Evolutionary conservation across 331 rosid species (phyloP), one percentile per base, ranked within the genome.

Genomic region (Quercus tomentella): DNA sequence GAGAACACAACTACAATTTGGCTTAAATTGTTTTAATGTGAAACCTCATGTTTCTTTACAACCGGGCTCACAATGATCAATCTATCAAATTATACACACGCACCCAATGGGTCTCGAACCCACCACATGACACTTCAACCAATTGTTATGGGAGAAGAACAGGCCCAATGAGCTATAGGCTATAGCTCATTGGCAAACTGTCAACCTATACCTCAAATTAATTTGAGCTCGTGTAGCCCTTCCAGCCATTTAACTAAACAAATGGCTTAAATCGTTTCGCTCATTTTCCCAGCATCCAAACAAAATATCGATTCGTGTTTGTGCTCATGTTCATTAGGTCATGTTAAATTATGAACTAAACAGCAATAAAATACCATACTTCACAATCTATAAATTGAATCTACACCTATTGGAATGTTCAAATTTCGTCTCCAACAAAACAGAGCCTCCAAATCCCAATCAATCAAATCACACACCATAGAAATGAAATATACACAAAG

Each of bases 361-460:
- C 54, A 49, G 54, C 54, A 49, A 49, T 4, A 0, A 49, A 49
- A 14, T 49, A 14, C 15, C 18, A 49, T 49, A 49, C 14, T 49
- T 49, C 17, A 49, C 12, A 33, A 4, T 35, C 2, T 9, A 11
- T 35, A 10, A 20, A 4, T 30, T 17, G 33, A 61, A 61, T 25
- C 22, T 17, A 65, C 0, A 30, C 0, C 1, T 15, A 63, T 16
- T 20, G 3, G 43, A 35, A 35, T 7, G 43, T 7, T 35, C 10
- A 35, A 7, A 35, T 35, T 35, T 35, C 10, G 0, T 35, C 43
- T 35, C 43, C 17, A 7, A 63, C 70, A 16, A 30, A 45, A 63
- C 11, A 65, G 7, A 67, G 18, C 72, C 97, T 94, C 77, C 70
- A 67, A 84, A 81, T 65, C 31, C 33, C 26, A 65, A 33, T 58